Conservation (phyloP, 2,329 filamentous ascomycete genomes). For the Stagonosporopsis cucurbitacearum region DNA sequence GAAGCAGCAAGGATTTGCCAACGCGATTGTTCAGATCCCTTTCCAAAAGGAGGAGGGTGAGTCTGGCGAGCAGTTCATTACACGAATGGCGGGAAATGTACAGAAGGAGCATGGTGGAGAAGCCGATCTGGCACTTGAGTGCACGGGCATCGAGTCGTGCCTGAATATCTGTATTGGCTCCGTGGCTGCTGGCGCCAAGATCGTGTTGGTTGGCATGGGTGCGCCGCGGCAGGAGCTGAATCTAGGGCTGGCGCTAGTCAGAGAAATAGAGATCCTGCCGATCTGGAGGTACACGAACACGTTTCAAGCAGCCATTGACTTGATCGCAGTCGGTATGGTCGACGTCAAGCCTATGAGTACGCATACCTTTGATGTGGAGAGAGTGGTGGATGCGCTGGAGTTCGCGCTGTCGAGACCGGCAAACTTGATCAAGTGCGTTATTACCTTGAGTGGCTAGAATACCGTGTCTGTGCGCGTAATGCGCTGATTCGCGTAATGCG, state of each 20-base stretch:
- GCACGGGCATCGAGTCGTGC: neutral
- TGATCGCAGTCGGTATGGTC: neutral
- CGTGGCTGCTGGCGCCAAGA: neutral
- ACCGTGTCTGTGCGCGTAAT: no score
- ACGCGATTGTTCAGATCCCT: no score
- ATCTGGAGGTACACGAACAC: neutral
- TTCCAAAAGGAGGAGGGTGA: no score
- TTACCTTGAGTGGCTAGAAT: neutral
- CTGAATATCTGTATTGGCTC: neutral
- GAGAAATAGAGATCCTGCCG: neutral
- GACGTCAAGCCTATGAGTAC: neutral
- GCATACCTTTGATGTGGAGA: neutral
- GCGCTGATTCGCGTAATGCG: no score
- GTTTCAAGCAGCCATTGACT: neutral
- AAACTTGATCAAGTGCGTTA: neutral
- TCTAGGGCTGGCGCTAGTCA: neutral
- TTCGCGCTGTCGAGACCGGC: neutral
- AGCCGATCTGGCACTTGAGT: no score
- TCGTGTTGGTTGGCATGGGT: neutral
- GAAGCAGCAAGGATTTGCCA: no score
- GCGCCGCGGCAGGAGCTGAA: neutral
- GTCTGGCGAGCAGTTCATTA: no score
- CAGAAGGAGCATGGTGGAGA: no score
- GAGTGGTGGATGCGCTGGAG: neutral
- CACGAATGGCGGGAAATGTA: no score